Evolutionary conservation across 2,329 filamentous ascomycete genomes (phyloP).

Genomic region (Epichloe hybrida): DNA sequence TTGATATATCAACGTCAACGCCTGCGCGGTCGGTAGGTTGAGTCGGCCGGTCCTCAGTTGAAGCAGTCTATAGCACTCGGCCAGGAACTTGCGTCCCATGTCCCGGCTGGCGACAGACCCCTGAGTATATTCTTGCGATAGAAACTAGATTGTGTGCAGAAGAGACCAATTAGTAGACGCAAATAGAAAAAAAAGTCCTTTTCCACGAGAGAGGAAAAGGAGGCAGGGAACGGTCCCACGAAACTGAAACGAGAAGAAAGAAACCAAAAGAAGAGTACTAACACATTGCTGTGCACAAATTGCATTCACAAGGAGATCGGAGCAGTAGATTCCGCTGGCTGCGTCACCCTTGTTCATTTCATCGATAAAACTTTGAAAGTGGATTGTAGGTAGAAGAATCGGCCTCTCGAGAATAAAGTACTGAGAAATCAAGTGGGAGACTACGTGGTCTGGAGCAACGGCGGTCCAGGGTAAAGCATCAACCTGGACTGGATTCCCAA

Average conservation of each 20-base stretch:
- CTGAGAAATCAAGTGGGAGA: background rate
- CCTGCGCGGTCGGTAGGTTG: background rate
- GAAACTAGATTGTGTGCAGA: background rate
- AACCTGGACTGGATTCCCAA: background rate
- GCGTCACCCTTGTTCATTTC: constrained; percentile 1
- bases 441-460: background rate
- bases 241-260: background rate
- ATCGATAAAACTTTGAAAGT: background rate
- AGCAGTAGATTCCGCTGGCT: background rate
- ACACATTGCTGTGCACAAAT: constrained; percentile 1
- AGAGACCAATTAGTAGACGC: background rate
- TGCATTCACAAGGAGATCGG: background rate
- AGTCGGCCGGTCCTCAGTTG: background rate
- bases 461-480: background rate
- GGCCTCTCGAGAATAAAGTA: background rate
- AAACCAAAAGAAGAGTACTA: background rate
- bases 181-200: background rate
- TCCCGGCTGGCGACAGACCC: background rate
- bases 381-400: background rate
- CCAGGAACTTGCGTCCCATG: background rate
- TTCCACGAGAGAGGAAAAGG: background rate
- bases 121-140: background rate
- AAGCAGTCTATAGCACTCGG: constrained; percentile 1
- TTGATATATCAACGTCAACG: constrained; percentile 2
- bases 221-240: background rate